Percentiles rank a stretch among this genome's conserved stretches.
These are phyloP conservation scores for Periglandula ipomoeae DNA, from an alignment of 2,329 filamentous ascomycete genomes.

Conservation along the genomic window DNA sequence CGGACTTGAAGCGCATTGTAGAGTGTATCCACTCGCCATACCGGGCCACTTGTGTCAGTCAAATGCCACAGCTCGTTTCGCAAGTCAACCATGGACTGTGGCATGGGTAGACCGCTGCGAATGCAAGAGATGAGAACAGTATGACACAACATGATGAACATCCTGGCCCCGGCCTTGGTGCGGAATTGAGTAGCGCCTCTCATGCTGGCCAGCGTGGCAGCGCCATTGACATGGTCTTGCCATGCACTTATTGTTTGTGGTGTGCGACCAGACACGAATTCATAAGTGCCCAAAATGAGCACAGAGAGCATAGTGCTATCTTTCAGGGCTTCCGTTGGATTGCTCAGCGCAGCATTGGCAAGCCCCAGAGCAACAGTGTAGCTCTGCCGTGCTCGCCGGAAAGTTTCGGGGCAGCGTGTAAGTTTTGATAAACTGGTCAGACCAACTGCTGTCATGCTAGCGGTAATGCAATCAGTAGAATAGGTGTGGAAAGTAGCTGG, in stretches of 20 bases:
- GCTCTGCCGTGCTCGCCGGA: slow-evolving; percentile 38
- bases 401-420: slow-evolving; percentile 30
- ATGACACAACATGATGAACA: slow-evolving; percentile 46
- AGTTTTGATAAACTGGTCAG: slow-evolving; percentile 41
- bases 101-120: slow-evolving; percentile 39
- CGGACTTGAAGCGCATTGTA: slow-evolving; percentile 37
- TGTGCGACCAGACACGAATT: slow-evolving; percentile 40
- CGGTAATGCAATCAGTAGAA: slow-evolving; percentile 35
- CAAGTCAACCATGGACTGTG: slow-evolving; percentile 36
- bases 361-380: slow-evolving; percentile 43
- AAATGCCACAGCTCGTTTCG: slow-evolving; percentile 31
- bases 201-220: slow-evolving; percentile 39
- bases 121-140: slow-evolving; percentile 43
- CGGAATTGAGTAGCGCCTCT: slow-evolving; percentile 38
- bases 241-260: slow-evolving; percentile 39
- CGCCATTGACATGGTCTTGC: slow-evolving; percentile 44
- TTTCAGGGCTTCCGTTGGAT: slow-evolving; percentile 33
- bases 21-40: slow-evolving; percentile 34
- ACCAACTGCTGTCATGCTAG: slow-evolving; percentile 46
- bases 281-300: slow-evolving; percentile 45
- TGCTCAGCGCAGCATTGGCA: slow-evolving; percentile 39
- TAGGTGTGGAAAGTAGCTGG: slow-evolving; percentile 21
- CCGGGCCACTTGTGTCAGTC: slow-evolving; percentile 27
- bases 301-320: slow-evolving; percentile 44
- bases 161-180: slow-evolving; percentile 34